Evolutionary conservation across 768 basidiomycete species (phyloP).

Genomic region (Lyophyllum semitale): DNA sequence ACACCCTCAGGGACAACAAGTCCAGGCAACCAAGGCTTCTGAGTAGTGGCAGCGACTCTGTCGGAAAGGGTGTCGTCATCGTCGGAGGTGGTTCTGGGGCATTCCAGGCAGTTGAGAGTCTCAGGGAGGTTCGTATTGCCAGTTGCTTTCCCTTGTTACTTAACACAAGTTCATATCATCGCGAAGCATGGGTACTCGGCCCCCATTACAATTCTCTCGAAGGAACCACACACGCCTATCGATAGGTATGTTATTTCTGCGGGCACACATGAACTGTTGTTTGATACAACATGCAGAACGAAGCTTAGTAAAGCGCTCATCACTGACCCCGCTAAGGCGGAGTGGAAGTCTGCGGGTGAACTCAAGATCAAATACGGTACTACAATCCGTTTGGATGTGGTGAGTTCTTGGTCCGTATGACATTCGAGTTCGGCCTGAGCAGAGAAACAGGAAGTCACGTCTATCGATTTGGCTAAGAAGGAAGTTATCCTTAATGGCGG

Average conservation of each 20-base stretch:
- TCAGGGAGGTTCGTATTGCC: conserved; percentile 64
- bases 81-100: conserved; percentile 85
- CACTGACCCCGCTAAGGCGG: conserved; percentile 76
- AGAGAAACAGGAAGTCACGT: conserved; percentile 61
- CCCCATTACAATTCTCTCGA: conserved; percentile 78
- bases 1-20: conserved; percentile 68
- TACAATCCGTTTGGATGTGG: conserved; percentile 60
- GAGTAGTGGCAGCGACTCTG: conserved; percentile 44
- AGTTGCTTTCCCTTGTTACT: neutral
- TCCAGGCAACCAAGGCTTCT: conserved; percentile 60
- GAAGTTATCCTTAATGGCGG: conserved; percentile 61
- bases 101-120: conserved; percentile 75
- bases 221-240: conserved; percentile 79
- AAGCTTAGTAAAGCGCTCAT: conserved; percentile 87
- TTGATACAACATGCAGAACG: conserved; percentile 50
- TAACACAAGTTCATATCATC: neutral
- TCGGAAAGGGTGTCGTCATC: conserved; percentile 72
- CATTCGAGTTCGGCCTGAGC: conserved; percentile 3
- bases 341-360: conserved; percentile 71
- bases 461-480: conserved; percentile 64
- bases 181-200: conserved; percentile 72
- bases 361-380: conserved; percentile 76
- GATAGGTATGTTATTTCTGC: conserved; percentile 57
- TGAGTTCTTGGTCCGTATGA: conserved; percentile 28
- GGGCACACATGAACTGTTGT: neutral